phyloP scores from a whole-genome alignment of 805 yeast species.

The Sungouiella blattae region DNA sequence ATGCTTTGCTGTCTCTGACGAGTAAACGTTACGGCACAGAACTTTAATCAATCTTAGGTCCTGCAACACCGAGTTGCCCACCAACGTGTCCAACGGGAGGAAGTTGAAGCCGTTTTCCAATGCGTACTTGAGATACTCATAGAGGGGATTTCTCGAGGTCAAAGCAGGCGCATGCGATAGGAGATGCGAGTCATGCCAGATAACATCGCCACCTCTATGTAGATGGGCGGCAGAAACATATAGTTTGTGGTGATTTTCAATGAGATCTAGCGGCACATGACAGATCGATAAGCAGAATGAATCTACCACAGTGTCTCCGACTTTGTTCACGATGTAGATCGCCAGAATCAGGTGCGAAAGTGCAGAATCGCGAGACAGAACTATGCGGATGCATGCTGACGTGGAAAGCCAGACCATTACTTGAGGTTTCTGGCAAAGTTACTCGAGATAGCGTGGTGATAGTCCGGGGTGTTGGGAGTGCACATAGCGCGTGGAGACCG shows the following conservation, averaged over 20 bases:
- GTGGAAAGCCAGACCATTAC: conserved; percentile 8
- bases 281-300: conserved; percentile 4
- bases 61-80: neutral
- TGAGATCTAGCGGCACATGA: conserved; percentile 4
- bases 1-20: neutral
- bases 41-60: conserved; percentile 2
- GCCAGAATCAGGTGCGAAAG: conserved; percentile 6
- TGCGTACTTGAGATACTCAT: conserved; percentile 2
- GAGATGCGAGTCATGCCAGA: conserved; percentile 7
- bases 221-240: conserved; percentile 8
- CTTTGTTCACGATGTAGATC: conserved; percentile 1
- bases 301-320: neutral
- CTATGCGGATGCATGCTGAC: conserved; percentile 9
- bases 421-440: too few species aligned
- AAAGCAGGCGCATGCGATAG: conserved; percentile 1
- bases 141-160: conserved; percentile 2
- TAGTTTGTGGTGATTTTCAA: conserved; percentile 2
- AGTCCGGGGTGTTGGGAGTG: too few species aligned
- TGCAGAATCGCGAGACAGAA: neutral
- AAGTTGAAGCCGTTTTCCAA: conserved; percentile 7
- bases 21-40: neutral
- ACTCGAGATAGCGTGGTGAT: too few species aligned
- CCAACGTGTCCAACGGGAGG: conserved; percentile 8
- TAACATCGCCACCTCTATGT: conserved; percentile 1
- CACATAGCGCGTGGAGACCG: neutral